These are phyloP conservation scores for Pyricularia pennisetigena DNA, from an alignment of 2,329 filamentous ascomycete species.

Conservation along the genomic window DNA sequence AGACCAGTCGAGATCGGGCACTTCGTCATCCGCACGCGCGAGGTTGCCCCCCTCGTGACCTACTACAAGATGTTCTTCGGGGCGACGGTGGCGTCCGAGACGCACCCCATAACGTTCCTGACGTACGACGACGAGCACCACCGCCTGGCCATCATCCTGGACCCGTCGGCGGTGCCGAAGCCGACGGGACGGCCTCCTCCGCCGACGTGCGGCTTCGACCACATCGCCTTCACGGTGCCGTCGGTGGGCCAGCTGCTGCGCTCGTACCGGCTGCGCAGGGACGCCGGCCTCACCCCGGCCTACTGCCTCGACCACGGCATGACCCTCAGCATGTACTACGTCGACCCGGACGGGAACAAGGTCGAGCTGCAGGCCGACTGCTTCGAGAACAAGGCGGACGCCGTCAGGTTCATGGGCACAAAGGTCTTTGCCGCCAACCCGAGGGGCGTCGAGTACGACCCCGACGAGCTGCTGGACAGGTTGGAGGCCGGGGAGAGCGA, in stretches of 20 bases:
- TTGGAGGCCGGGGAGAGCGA: conserved; percentile 16
- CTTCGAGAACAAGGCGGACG: conserved; percentile 25
- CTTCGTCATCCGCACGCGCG: conserved; percentile 2
- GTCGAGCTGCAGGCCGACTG: conserved; percentile 37
- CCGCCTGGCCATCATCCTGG: conserved; percentile 28
- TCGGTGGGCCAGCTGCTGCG: conserved; percentile 22
- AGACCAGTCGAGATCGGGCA: conserved; percentile 1
- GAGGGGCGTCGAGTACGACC: conserved; percentile 31
- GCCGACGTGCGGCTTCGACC: conserved; percentile 23
- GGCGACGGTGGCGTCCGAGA: neutral
- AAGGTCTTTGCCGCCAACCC: conserved; percentile 29
- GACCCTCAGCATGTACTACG: conserved; percentile 36
- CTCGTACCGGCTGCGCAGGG: conserved; percentile 26
- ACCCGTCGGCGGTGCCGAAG: conserved; percentile 14
- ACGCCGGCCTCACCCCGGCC: conserved; percentile 23
- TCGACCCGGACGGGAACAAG: conserved; percentile 36
- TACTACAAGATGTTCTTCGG: neutral
- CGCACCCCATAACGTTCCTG: conserved; percentile 20
- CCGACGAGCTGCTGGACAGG: conserved; percentile 26
- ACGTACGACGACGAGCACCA: conserved; percentile 38
- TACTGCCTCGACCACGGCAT: conserved; percentile 37
- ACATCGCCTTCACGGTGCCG: conserved; percentile 30
- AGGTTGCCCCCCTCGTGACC: neutral
- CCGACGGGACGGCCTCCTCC: neutral
- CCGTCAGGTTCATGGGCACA: conserved; percentile 26